A percentile compares a stretch with the other conserved stretches of the same genome.
Conservation (phyloP, 306 rosid species). For the Mucuna pruriens region DNA sequence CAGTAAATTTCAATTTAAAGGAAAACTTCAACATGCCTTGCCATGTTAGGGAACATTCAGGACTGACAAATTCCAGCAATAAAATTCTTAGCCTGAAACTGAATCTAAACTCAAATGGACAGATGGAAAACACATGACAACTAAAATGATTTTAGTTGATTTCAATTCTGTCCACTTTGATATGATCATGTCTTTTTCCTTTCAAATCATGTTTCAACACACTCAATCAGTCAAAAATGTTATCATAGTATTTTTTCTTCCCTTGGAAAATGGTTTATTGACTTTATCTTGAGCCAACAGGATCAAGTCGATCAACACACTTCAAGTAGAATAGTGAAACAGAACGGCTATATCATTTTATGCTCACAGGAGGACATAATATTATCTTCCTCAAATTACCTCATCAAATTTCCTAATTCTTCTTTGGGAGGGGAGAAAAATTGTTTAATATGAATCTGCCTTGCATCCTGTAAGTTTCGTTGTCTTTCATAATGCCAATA, state of each 20-base stretch:
- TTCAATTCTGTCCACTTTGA: slow-evolving; percentile 10
- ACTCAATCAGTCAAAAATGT: slow-evolving; percentile 3
- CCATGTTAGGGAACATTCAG: not conserved
- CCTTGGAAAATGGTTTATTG: not conserved
- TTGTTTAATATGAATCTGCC: not conserved
- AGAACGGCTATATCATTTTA: slow-evolving; percentile 9
- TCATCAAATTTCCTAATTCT: slow-evolving; percentile 11
- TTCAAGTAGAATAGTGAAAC: not conserved
- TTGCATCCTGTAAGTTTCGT: not conserved
- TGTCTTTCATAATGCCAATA: not conserved
- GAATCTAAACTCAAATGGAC: slow-evolving; percentile 17
- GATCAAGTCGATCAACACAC: not conserved
- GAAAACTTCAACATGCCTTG: slow-evolving; percentile 1
- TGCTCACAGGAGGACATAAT: not conserved
- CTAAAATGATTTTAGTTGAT: not conserved
- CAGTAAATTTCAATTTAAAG: slow-evolving; percentile 1
- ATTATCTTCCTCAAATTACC: not conserved
- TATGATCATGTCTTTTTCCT: slow-evolving; percentile 1
- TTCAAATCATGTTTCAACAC: not conserved
- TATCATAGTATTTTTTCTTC: not conserved
- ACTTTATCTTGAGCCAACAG: not conserved
- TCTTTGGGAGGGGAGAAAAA: not conserved
- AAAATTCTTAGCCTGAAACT: slow-evolving; percentile 15
- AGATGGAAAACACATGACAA: not conserved
- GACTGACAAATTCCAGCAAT: not conserved